These are phyloP conservation scores for Rostrohypoxylon terebratum DNA, from an alignment of 495 filamentous ascomycete genomes.

Conservation along the genomic window DNA sequence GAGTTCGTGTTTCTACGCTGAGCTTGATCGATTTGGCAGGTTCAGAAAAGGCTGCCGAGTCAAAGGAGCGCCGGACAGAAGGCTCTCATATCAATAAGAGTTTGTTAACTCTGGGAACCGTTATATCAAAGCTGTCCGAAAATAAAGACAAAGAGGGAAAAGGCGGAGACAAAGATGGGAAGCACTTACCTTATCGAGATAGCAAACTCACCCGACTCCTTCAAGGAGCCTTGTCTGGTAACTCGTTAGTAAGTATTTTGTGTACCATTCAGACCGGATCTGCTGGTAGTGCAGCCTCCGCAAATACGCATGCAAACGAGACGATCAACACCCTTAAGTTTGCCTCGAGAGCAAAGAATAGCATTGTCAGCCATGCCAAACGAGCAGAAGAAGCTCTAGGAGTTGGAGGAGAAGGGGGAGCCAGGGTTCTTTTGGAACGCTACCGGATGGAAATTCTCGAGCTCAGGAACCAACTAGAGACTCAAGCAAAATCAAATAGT, in stretches of 20 bases:
- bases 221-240: conserved; percentile 91
- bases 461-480: conserved; percentile 82
- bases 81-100: conserved; percentile 99
- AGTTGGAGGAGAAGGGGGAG: conserved; percentile 79
- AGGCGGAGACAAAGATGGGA: conserved; percentile 78
- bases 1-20: conserved; percentile 93
- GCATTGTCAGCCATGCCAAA: conserved; percentile 97
- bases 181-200: conserved; percentile 95
- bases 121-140: conserved; percentile 86
- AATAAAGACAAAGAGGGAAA: conserved; percentile 86
- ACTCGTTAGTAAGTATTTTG: conserved; percentile 95
- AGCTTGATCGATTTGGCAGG: conserved; percentile 97
- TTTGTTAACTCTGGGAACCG: conserved; percentile 91
- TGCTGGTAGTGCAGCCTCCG: conserved; percentile 69
- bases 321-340: conserved; percentile 98
- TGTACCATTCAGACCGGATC: conserved; percentile 90
- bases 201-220: conserved; percentile 95
- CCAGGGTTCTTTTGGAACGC: conserved; percentile 87
- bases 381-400: conserved; percentile 89
- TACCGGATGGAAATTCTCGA: conserved; percentile 95
- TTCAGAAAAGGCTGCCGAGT: conserved; percentile 94
- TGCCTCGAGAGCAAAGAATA: conserved; percentile 95
- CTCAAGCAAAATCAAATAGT: conserved; percentile 68
- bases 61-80: conserved; percentile 92
- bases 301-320: conserved; percentile 80